phyloP scores from a whole-genome alignment of 495 filamentous ascomycete genomes.

The Aspergillus biplanus region DNA sequence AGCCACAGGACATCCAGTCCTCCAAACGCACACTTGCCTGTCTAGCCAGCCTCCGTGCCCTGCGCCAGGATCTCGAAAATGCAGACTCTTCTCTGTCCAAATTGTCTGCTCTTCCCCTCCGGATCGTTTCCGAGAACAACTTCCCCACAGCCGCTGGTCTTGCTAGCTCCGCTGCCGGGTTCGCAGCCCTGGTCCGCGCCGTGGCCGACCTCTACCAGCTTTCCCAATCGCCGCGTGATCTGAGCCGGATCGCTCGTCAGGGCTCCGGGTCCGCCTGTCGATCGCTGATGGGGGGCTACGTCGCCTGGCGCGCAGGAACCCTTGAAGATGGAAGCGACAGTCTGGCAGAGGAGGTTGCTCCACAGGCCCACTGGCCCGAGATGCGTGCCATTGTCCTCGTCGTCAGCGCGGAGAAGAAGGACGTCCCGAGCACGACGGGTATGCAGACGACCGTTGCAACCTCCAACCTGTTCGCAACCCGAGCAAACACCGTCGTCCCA shows the following conservation, averaged over 20 bases:
- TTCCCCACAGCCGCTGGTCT: slow-evolving; percentile 98
- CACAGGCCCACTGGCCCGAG: slow-evolving; percentile 86
- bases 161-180: slow-evolving; percentile 89
- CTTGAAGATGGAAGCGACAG: slow-evolving; percentile 79
- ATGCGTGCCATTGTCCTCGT: slow-evolving; percentile 93
- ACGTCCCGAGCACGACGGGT: slow-evolving; percentile 83
- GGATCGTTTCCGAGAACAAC: slow-evolving; percentile 92
- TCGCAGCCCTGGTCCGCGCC: slow-evolving; percentile 90
- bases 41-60: slow-evolving; percentile 78
- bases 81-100: slow-evolving; percentile 72
- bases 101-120: slow-evolving; percentile 72
- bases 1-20: slow-evolving; percentile 74
- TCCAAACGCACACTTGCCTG: slow-evolving; percentile 89
- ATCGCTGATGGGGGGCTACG: slow-evolving; percentile 90
- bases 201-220: slow-evolving; percentile 92
- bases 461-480: slow-evolving; percentile 75
- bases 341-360: slow-evolving; percentile 81
- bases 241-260: slow-evolving; percentile 89
- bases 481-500: slow-evolving; percentile 76
- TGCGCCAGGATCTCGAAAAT: slow-evolving; percentile 74
- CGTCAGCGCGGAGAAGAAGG: slow-evolving; percentile 91
- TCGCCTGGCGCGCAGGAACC: slow-evolving; percentile 83
- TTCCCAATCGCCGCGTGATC: slow-evolving; percentile 72
- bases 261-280: slow-evolving; percentile 94
- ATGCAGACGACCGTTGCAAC: slow-evolving; percentile 97